These are phyloP conservation scores for Starmerella gropengiesseri DNA, from an alignment of 805 yeast species.

Conservation along the genomic window DNA sequence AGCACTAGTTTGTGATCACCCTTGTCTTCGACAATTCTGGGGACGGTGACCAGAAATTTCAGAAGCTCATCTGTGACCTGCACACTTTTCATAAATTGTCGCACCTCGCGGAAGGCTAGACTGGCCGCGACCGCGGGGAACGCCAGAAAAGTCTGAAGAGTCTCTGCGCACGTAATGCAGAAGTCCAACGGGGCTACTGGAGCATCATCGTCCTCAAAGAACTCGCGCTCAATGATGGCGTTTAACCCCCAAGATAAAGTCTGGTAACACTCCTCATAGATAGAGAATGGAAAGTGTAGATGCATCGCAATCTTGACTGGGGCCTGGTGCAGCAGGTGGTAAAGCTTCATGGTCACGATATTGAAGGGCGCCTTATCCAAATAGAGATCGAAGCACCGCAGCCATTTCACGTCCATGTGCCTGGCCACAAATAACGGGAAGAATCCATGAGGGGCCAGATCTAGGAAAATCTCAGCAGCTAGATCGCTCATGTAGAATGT, in stretches of 20 bases:
- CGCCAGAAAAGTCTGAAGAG: background rate
- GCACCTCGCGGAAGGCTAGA: background rate
- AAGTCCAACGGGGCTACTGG: background rate
- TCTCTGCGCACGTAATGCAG: background rate
- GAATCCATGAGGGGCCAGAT: slow-evolving; percentile 7
- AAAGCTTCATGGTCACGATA: background rate
- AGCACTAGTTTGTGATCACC: background rate
- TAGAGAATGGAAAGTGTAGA: background rate
- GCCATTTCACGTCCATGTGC: slow-evolving; percentile 1
- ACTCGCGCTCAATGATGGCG: background rate
- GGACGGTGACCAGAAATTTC: background rate
- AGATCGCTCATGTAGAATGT: slow-evolving; percentile 9
- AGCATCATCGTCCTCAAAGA: no score
- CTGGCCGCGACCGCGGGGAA: background rate
- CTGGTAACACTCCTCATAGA: background rate
- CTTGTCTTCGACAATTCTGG: background rate
- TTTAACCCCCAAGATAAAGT: background rate
- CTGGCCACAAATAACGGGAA: background rate
- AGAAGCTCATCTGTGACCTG: background rate
- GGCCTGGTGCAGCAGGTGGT: background rate
- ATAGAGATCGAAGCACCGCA: background rate
- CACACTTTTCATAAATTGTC: background rate
- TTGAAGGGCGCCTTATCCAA: background rate
- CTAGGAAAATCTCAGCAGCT: slow-evolving; percentile 16
- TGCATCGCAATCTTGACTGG: background rate